Conservation (phyloP, 1,139 yeast species). For the Tardiomyces digboiensis region DNA sequence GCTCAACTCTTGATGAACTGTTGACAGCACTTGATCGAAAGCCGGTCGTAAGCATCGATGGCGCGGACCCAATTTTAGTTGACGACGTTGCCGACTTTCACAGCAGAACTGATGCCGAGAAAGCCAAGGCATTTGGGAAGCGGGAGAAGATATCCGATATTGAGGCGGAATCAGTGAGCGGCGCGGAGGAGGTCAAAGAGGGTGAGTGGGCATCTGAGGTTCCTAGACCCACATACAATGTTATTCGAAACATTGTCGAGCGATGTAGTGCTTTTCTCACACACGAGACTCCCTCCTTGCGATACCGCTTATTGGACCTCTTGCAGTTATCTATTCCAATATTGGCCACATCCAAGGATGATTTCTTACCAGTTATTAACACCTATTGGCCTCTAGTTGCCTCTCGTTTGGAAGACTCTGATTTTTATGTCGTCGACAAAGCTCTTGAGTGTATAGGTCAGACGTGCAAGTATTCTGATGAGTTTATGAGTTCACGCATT, state of each 20-base stretch:
- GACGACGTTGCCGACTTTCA: slow-evolving; percentile 13
- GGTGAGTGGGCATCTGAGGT: slow-evolving; percentile 55
- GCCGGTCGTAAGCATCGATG: slow-evolving; percentile 31
- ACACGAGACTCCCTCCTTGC: slow-evolving; percentile 52
- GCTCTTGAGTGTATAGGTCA: slow-evolving; percentile 31
- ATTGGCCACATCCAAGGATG: slow-evolving; percentile 48
- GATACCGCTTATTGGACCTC: slow-evolving; percentile 46
- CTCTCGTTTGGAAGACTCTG: slow-evolving; percentile 19
- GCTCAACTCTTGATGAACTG: slow-evolving; percentile 13
- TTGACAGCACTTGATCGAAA: slow-evolving; percentile 11
- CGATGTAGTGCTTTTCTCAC: slow-evolving; percentile 67
- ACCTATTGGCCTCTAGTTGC: slow-evolving; percentile 53
- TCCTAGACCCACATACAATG: slow-evolving; percentile 46
- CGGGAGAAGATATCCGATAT: slow-evolving; percentile 20
- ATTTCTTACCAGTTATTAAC: slow-evolving; percentile 59
- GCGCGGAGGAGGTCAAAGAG: slow-evolving; percentile 20
- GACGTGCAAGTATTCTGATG: slow-evolving; percentile 36
- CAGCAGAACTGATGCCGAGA: neutral
- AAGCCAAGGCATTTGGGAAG: slow-evolving; percentile 5
- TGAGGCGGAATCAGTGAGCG: slow-evolving; percentile 22
- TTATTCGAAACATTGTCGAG: slow-evolving; percentile 50
- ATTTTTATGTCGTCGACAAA: slow-evolving; percentile 28
- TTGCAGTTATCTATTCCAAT: slow-evolving; percentile 45
- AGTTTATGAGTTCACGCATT: slow-evolving; percentile 43
- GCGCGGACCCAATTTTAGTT: slow-evolving; percentile 21